Evolutionary conservation across 179 eudicot species (phyloP).

Genomic region (Spinacia oleracea): DNA sequence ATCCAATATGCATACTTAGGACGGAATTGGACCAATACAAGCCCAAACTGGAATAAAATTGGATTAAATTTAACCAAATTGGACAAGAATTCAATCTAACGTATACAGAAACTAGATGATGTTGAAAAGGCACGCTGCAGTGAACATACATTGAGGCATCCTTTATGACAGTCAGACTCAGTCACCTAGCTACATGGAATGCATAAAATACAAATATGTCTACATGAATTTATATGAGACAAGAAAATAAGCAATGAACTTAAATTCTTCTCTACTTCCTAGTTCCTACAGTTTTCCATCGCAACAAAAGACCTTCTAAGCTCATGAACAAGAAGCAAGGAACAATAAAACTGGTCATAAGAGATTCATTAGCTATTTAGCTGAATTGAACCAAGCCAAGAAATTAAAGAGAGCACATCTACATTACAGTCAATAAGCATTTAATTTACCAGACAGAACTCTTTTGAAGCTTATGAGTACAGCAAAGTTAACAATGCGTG

Average conservation of each 20-base stretch:
- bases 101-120: not conserved
- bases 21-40: not conserved
- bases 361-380: conserved; percentile 9
- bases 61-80: not conserved
- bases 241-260: not conserved
- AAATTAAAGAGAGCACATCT: not conserved
- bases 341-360: not conserved
- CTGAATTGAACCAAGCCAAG: not conserved
- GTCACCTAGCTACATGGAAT: not conserved
- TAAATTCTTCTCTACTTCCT: not conserved
- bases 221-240: too few species aligned
- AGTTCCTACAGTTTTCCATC: not conserved
- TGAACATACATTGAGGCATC: not conserved
- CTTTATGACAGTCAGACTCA: not conserved
- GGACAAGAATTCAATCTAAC: not conserved
- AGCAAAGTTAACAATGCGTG: too few species aligned
- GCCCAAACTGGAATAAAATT: not conserved
- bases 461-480: not conserved
- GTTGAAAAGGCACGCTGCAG: not conserved
- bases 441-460: not conserved
- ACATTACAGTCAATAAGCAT: not conserved
- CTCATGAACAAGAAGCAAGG: not conserved
- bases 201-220: not conserved
- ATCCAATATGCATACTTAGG: too few species aligned
- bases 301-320: not conserved